These are phyloP conservation scores for Ciborinia camelliae DNA, from an alignment of 2,329 filamentous ascomycete species.

Conservation along the genomic window DNA sequence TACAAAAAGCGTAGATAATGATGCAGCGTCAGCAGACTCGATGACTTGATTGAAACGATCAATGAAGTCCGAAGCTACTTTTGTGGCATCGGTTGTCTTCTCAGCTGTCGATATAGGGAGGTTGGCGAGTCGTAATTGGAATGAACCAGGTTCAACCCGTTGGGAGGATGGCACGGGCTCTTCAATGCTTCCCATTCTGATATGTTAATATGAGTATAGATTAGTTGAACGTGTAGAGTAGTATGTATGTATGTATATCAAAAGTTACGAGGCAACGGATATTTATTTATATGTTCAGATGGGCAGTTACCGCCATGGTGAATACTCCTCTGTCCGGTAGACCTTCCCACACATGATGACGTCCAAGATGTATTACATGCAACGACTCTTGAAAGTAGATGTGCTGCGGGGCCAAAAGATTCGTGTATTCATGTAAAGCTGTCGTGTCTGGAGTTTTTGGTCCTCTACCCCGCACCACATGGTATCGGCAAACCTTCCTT, in stretches of 20 bases:
- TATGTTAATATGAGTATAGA: not conserved
- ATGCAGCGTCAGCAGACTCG: constrained; percentile 37
- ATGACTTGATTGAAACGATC: constrained; percentile 41
- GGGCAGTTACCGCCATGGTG: too few species aligned
- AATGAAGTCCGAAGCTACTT: constrained; percentile 23
- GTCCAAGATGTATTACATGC: too few species aligned
- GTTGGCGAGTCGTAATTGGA: constrained; percentile 27
- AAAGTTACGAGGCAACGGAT: not conserved
- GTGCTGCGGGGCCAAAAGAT: not conserved
- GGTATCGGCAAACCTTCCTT: constrained; percentile 15
- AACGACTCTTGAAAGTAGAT: not conserved
- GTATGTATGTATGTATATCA: too few species aligned
- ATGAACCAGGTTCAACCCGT: constrained; percentile 31
- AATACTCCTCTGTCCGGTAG: not conserved
- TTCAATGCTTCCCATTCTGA: constrained; percentile 27
- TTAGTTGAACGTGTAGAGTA: not conserved
- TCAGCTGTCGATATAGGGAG: constrained; percentile 21
- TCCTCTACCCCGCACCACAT: constrained; percentile 10
- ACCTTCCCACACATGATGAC: not conserved
- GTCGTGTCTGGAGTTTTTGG: not conserved
- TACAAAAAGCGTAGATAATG: constrained; percentile 42
- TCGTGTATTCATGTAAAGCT: not conserved
- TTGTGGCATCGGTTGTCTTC: constrained; percentile 22
- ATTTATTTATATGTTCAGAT: not conserved
- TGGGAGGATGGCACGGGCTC: constrained; percentile 23